Evolutionary conservation across 805 yeast genomes (phyloP), one percentile per base, ranked within the genome.

Genomic region (Metschnikowia anglica): DNA sequence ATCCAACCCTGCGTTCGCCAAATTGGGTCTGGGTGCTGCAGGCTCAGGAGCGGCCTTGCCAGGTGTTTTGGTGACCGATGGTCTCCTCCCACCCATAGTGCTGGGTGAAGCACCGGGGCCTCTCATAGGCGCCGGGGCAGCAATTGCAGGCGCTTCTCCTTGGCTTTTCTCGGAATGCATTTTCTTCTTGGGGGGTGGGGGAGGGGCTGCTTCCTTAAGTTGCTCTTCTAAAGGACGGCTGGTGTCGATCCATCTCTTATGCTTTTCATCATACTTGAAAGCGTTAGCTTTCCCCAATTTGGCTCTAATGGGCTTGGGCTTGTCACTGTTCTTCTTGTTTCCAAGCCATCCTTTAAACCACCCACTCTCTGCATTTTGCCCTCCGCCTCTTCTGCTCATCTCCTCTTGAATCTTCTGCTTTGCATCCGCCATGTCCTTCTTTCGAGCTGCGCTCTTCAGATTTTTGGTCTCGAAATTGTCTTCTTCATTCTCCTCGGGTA

Each of bases 231-330:
- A 71, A 19, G 82, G 77, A 3, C 78, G 80, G 48, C 80, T 77
- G 42, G 77, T 79, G 58, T 88, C 83, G 39, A 93, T 79, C 97
- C 97, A 93, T 56, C 96, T 77, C 60, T 84, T 82, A 58, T 85
- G 74, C 46, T 85, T 80, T 54, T 87, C 91, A 65, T 90, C 96
- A 61, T 80, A 93, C 56, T 79, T 76, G 59, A 93, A 84, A 13
- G 77, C 70, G 58, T 74, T 84, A 26, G 52, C 49, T 44, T 85
- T 87, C 10, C 98, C 99, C 40, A 93, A 66, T 52, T 93, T 88
- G 27, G 97, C 98, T 49, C 80, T 78, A 48, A 82, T 75, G 57
- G 86, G 87, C 38, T 52, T 52, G 29, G 87, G 88, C 39, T 79
- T 86, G 35, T 78, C 82, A 21, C 78, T 76, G 34, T 73, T 74